Conservation (phyloP, 2,329 filamentous ascomycete species). For the Penicillium sclerotiorum region DNA sequence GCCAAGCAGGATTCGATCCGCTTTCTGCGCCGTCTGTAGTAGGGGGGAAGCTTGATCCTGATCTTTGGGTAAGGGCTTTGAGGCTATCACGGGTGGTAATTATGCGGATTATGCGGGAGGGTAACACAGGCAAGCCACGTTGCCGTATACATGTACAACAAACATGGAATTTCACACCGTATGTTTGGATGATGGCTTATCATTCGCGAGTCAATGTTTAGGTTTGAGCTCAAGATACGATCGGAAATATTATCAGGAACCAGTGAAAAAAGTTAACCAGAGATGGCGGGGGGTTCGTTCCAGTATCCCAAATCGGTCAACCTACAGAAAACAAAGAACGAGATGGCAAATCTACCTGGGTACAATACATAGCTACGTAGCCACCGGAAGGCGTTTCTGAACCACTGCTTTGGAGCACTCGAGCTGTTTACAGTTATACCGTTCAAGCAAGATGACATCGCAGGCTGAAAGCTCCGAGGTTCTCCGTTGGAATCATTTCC, state of each 20-base stretch:
- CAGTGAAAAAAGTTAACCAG: constrained; percentile 9
- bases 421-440: too few species aligned
- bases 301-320: background rate
- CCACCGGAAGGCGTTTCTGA: too few species aligned
- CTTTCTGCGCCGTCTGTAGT: constrained; percentile 27
- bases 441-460: constrained; percentile 2
- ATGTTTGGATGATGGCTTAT: constrained; percentile 7
- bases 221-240: constrained; percentile 6
- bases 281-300: constrained; percentile 16
- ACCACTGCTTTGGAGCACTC: too few species aligned
- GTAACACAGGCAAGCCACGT: constrained; percentile 1
- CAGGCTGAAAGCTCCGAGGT: background rate
- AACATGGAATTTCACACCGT: too few species aligned
- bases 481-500: background rate
- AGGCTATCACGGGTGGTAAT: background rate
- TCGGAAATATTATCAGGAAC: constrained; percentile 8
- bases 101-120: background rate
- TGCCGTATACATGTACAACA: constrained; percentile 8
- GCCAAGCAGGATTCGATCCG: constrained; percentile 28
- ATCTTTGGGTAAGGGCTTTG: constrained; percentile 3
- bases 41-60: constrained; percentile 23
- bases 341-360: too few species aligned
- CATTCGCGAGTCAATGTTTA: background rate
- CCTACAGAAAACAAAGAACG: background rate
- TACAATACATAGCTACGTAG: too few species aligned